Base-by-base conservation (phyloP, 257 asterid species). In the Nicotiana tabacum region DNA sequence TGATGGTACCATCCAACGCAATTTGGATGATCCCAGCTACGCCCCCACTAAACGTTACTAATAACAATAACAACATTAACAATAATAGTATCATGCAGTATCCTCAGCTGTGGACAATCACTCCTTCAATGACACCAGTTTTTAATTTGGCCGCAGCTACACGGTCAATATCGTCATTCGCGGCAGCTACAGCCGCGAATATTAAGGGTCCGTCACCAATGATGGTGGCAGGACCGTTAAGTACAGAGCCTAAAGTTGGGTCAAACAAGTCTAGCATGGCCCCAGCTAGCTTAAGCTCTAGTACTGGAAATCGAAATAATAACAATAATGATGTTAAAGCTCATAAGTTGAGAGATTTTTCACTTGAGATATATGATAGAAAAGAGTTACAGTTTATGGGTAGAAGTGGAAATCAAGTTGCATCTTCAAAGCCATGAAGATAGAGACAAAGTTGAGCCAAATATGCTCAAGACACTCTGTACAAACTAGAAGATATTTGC, bases 271-370 rank as follows among this genome's bases (percentile, higher is more conserved):
- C 82, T 56, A 79, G 74, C 24, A 79, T 79, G 82, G 74, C 74
- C 1, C 74, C 74, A 37, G 39, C 68, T 35, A 79, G 82, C 46
- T 7, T 58, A 39, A 79, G 82, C 37, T 37, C 82, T 60, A 62
- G 70, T 48, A 43, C 0, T 43, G 30, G 12, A 51, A 2, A 27
- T 29, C 51, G 43, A 15, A 48, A 76, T 24, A 76, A 74, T 43
- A 27, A 51, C 3, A 78, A 32, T 2, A 62, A 9, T 17, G 58
- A 21, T 35, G 72, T 62, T 57, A 78, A 79, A 35, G 58, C 74
- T 60, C 82, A 79, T n/a, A 58, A 32, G 37, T 66, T 60, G 16
- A 79, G 82, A 43, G 82, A 79, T 35, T 79, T 79, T 79, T 79
- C 82, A 37, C 57, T 79, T 13, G 57, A 79, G 5, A 79, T 60